Base-by-base conservation (phyloP, 345 rosid species). In the Salix caprea region DNA sequence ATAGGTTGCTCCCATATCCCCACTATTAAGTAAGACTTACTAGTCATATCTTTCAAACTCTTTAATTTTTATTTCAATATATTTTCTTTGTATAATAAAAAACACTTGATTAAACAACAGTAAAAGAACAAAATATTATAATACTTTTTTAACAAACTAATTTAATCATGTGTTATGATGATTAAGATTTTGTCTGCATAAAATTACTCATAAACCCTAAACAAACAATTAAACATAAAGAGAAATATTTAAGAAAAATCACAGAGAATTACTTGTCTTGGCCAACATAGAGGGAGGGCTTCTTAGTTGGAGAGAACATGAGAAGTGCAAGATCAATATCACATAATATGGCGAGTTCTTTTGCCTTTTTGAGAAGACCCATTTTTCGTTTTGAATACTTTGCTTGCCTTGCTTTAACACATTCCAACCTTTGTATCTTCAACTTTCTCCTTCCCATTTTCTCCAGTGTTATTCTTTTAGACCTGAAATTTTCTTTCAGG, bases 351-450 rank as follows among this genome's bases (percentile, higher is more conserved):
- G 82, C 28, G 61, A 83, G 72, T 46, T 86, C 88, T 28, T 77
- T 78, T 0, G 85, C 90, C 19, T 85, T 87, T 71, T 90, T 88
- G 0, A 88, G 19, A 26, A 88, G 1, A 0, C 91, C 83, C 0
- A 37, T 24, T 58, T 83, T 90, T 2, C 90, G 76, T 86, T 88
- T 88, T n/a, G 90, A 86, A 15, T 69, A 90, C 65, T 82, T 88
- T 23, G 50, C 71, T 1, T 85, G 86, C 73, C 88, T 87, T 5
- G 74, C 89, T 71, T 83, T 82, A 1, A 0, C 1, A 2, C 18
- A 67, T 6, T 82, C 85, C 67, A 88, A 3, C 60, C 48, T 84
- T 65, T 30, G 15, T 9, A 88, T 62, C 24, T 24, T 70, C 56
- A 85, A 10, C 74, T 78, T 89, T 28, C 69, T 84, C 3, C 85